phyloP scores from a whole-genome alignment of 1,284 basidiomycete genomes.

The Serendipita sp. region DNA sequence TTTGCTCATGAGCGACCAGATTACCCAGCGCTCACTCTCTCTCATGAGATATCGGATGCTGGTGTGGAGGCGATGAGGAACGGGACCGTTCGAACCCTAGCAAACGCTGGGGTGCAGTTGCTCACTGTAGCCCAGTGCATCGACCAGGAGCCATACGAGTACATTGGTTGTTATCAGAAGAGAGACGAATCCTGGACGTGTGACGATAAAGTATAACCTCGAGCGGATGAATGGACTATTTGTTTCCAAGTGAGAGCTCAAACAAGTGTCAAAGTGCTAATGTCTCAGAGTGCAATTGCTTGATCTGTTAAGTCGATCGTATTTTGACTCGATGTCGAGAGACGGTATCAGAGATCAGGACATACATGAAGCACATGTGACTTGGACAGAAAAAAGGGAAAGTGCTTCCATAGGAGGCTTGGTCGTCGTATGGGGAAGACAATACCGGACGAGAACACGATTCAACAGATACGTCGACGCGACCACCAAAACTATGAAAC shows the following conservation, averaged over 20 bases:
- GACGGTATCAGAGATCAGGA: no score
- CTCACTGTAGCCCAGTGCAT: not conserved
- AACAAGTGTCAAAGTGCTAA: no score
- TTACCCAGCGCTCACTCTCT: not conserved
- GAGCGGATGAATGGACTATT: no score
- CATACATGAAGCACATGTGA: no score
- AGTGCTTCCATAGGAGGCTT: no score
- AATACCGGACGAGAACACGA: no score
- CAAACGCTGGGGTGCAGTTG: not conserved
- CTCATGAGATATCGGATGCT: not conserved
- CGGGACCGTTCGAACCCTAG: not conserved
- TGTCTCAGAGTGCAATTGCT: no score
- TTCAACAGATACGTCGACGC: not conserved
- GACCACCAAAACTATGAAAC: not conserved
- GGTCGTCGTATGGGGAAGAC: no score
- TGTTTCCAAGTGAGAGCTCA: no score
- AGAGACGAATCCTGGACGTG: not conserved
- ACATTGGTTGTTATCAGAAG: not conserved
- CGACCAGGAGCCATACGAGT: slow-evolving; percentile 1
- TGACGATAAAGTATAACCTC: not conserved
- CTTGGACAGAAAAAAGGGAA: no score
- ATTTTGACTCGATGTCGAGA: no score
- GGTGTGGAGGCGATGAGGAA: not conserved
- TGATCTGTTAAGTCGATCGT: no score
- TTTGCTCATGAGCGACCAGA: not conserved